Base-by-base conservation (phyloP, 192 early-diverging fungal genomes). In the Blastocladiella britannica region DNA sequence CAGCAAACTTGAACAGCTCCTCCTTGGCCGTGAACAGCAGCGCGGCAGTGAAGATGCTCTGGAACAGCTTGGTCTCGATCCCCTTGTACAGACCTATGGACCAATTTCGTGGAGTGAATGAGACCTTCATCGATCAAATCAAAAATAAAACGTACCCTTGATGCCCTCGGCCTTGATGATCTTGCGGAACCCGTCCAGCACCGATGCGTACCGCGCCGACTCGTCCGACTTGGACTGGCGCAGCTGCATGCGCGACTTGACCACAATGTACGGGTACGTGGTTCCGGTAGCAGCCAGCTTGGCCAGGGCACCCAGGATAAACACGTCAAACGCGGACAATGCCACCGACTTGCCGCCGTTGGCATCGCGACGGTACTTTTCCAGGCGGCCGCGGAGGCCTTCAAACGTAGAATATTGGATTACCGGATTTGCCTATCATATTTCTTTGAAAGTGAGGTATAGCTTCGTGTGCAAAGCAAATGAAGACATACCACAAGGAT, bases 391-490 rank as follows among this genome's bases (percentile, higher is more conserved):
- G 78, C 88, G 89, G 58, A 95, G 62, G 70, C 88, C 85, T 74
- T 99, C 95, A 78, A 94, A 99, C 6, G 84, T 86, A 6, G 95
- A 97, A 73, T 94, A 99, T 76, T 99, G 95, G 69, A 99, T 99
- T 57, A 99, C 91, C 51, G 95, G 95, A 74, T 99, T 99, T 74
- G n/a, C n/a, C n/a, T n/a, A n/a, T n/a, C n/a, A n/a, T n/a, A n/a
- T n/a, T n/a, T n/a, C n/a, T n/a, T n/a, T n/a, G n/a, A n/a, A n/a
- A n/a, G n/a, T n/a, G n/a, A n/a, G n/a, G n/a, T n/a, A n/a, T n/a
- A n/a, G n/a, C n/a, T n/a, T n/a, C n/a, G n/a, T n/a, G n/a, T n/a
- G n/a, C n/a, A n/a, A n/a, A n/a, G n/a, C n/a, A n/a, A n/a, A n/a
- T n/a, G n/a, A n/a, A n/a, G n/a, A n/a, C n/a, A n/a, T n/a, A 88